Evolutionary conservation across 1,139 yeast species (phyloP), one percentile per base, ranked within the genome.

Genomic region (Yamadazyma aaseri): DNA sequence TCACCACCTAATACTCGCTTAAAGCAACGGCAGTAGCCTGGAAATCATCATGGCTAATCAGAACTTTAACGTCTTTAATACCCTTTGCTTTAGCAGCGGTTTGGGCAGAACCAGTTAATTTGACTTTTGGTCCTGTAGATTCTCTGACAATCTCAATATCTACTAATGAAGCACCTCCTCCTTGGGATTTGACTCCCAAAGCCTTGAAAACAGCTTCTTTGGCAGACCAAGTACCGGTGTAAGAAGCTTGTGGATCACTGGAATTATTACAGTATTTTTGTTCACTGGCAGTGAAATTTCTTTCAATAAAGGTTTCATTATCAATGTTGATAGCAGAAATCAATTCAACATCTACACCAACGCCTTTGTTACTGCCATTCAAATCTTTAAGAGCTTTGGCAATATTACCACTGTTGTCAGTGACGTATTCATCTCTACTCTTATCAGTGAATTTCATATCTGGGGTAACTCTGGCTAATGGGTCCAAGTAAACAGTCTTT

Each of bases 181-280:
- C 99, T 60, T 81, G 77, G 29, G 95, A 82, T 55, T 79, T 76
- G 44, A 87, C 95, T 43, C 95, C 92, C 53, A 92, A 73, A 14
- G 96, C 86, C 72, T 92, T 92, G 80, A 92, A 92, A 27, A 89
- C 97, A 25, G 99, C 98, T 68, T 92, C 99, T 69, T 92, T 92
- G 35, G 98, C 98, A 28, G 96, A 86, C 99, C 99, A 92, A 32
- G 95, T 85, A 35, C 99, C 99, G 23, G 98, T 90, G 64, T 76
- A 92, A 6, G 97, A 87, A 14, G 97, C 89, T 58, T 80, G 86
- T 36, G 95, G 86, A 48, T 73, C 73, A 26, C 96, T 69, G 27
- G 96, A 79, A 33, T 69, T 55, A 39, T 64, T 57, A 62, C 97
- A 90, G 73, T 92, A 92, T 31, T 65, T 71, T 49, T 82, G 81